phyloP scores from a whole-genome alignment of 768 basidiomycete genomes.

The Trametes cingulata region DNA sequence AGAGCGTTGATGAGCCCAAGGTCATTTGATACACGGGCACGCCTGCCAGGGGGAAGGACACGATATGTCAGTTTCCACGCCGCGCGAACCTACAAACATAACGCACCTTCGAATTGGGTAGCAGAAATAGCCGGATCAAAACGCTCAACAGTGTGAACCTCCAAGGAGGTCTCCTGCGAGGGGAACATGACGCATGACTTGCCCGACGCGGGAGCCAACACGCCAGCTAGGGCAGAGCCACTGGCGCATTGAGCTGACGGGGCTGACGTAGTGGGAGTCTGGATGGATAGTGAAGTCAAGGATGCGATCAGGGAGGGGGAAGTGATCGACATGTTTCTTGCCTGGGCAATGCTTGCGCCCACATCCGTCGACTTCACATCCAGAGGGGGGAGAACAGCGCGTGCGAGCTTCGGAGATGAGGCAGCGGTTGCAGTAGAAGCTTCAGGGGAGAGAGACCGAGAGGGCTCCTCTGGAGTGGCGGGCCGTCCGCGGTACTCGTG shows the following conservation, averaged over 20 bases:
- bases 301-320: conserved; percentile 22
- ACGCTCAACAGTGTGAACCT: conserved; percentile 66
- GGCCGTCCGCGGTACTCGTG: conserved; percentile 18
- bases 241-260: not conserved
- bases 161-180: conserved; percentile 40
- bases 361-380: conserved; percentile 10
- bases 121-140: conserved; percentile 64
- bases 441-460: conserved; percentile 11
- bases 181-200: not conserved
- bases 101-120: conserved; percentile 68
- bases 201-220: not conserved
- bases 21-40: conserved; percentile 75
- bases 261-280: conserved; percentile 2
- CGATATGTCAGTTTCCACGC: conserved; percentile 23
- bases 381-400: conserved; percentile 7
- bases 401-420: conserved; percentile 16
- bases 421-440: conserved; percentile 9
- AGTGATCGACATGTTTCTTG: conserved; percentile 15
- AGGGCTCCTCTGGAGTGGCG: conserved; percentile 11
- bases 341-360: not conserved
- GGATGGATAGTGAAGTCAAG: conserved; percentile 18
- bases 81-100: conserved; percentile 7
- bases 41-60: conserved; percentile 40
- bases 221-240: not conserved
- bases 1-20: conserved; percentile 53